Evolutionary conservation across 1,139 yeast genomes (phyloP).

Genomic region (Hansenula anomala): DNA sequence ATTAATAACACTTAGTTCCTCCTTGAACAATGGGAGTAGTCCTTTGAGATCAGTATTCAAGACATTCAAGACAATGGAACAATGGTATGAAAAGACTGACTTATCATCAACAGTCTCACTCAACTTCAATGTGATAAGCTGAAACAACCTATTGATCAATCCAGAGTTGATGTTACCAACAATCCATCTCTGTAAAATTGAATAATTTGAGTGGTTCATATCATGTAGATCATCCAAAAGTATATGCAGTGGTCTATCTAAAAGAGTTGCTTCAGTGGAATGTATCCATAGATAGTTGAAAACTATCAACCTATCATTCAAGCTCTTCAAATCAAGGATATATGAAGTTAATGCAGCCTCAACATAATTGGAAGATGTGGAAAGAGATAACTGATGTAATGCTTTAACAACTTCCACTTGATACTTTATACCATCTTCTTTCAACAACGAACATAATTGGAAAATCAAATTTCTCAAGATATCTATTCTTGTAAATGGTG

Average conservation of each 20-base stretch:
- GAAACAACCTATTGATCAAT: constrained; percentile 54
- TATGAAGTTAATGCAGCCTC: constrained; percentile 58
- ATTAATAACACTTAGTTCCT: constrained; percentile 51
- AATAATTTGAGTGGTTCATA: constrained; percentile 34
- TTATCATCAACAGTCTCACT: constrained; percentile 45
- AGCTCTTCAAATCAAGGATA: constrained; percentile 35
- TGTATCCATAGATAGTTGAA: constrained; percentile 60
- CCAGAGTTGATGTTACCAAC: constrained; percentile 47
- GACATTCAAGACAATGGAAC: constrained; percentile 47
- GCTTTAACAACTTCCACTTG: constrained; percentile 21
- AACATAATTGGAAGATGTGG: constrained; percentile 33
- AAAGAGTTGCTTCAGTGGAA: constrained; percentile 39
- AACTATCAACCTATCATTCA: constrained; percentile 38
- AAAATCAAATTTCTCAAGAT: constrained; percentile 12
- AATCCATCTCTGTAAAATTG: constrained; percentile 56
- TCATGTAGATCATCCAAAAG: constrained; percentile 58
- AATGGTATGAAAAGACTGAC: constrained; percentile 52
- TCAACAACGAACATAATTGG: constrained; percentile 14
- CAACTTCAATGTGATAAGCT: constrained; percentile 31
- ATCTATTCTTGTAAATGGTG: constrained; percentile 15
- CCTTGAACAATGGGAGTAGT: constrained; percentile 42
- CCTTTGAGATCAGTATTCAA: constrained; percentile 38
- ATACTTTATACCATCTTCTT: constrained; percentile 8
- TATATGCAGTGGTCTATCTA: constrained; percentile 63
- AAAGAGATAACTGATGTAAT: constrained; percentile 15